Evolutionary conservation across 164 flowering plant species (phyloP).

Genomic region (Magnolia officinalis): DNA sequence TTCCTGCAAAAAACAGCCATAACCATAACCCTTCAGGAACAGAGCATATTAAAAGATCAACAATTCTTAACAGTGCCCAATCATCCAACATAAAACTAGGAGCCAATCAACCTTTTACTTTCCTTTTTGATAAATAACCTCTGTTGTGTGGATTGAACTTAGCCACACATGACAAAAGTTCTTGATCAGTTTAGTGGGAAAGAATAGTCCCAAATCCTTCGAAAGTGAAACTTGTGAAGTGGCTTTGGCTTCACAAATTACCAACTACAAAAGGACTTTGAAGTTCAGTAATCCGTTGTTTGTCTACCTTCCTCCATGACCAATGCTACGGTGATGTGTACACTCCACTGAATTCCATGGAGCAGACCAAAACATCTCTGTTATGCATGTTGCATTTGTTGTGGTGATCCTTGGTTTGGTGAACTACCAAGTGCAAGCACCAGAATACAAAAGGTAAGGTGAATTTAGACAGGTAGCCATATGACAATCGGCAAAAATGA

Average conservation of each 20-base stretch:
- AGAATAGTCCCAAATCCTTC: not conserved
- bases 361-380: too few species aligned
- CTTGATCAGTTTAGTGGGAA: not conserved
- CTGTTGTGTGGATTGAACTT: not conserved
- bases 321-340: too few species aligned
- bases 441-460: too few species aligned
- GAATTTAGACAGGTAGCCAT: too few species aligned
- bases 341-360: too few species aligned
- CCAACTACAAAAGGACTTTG: not conserved
- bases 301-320: too few species aligned
- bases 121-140: not conserved
- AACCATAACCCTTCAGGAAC: not conserved
- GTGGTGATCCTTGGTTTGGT: too few species aligned
- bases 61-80: not conserved
- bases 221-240: not conserved
- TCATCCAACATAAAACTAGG: not conserved
- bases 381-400: too few species aligned
- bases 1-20: slow-evolving; percentile 1
- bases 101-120: not conserved
- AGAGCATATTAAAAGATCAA: not conserved
- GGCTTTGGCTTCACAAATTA: not conserved
- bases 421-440: too few species aligned
- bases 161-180: not conserved
- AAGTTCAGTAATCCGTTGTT: too few species aligned
- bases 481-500: too few species aligned